Base-by-base conservation (phyloP, 352 stramenopile species). In the Phytophthora pistaciae region DNA sequence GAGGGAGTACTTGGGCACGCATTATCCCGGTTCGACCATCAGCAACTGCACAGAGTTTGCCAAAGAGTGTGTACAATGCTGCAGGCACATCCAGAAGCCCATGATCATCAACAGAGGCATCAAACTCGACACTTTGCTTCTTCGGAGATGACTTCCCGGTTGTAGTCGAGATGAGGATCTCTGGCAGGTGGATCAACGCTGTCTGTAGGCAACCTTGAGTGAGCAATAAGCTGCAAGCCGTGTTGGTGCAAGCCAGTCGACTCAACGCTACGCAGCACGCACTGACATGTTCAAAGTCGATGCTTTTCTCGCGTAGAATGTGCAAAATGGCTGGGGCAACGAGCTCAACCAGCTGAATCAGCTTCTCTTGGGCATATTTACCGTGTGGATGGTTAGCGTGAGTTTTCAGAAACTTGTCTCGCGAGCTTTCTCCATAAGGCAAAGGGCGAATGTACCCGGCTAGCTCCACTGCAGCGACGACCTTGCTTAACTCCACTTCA, bases 11-110 rank as follows among this genome's bases (percentile, higher is more conserved):
- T 23, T 93, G 87, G 13, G 85, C 75, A 52, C 78, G 74, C 75
- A 92, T 85, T 23, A 95, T 64, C 1, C 79, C 86, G 10, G 60
- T 73, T 29, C 85, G 68, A 6, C 88, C 88, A 21, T 92, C 83
- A 1, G 79, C 65, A 29, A 95, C 77, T 5, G 77, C 74, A 74
- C 88, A 93, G 0, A 95, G 67, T 48, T 87, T 90, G 3, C 68
- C 82, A 5, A 95, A 33, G 2, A 95, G 72, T 5, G 83, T 91
- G 46, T 87, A 94, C 3, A 95, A 61, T 52, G 88, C 80, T 7
- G 83, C 66, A 16, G 86, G 84, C 16, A 94, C 77, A n/a, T 79
- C 71, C 1, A 91, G 58, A 21, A 94, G 61, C 2, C 75, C 76
- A 13, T 82, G 59, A 50, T 88, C 72, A 49, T 91, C 77, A 2